phyloP scores from a whole-genome alignment of 202 grass and related monocot species.

The Eragrostis tef region DNA sequence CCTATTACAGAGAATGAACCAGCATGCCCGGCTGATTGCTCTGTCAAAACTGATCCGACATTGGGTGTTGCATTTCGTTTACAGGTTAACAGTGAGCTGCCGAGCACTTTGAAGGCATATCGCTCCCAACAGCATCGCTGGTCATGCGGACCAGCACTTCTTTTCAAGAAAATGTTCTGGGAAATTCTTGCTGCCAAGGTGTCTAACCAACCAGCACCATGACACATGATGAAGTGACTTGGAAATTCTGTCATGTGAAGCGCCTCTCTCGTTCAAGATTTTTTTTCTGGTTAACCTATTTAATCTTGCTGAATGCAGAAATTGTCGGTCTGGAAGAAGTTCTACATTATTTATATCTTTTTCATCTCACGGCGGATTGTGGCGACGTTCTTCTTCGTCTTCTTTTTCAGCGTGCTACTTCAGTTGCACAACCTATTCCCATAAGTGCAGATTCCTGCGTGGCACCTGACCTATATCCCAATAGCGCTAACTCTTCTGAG shows the following conservation, averaged over 20 bases:
- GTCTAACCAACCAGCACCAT: neutral
- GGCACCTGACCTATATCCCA: conserved; percentile 59
- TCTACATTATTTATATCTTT: conserved; percentile 72
- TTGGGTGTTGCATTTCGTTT: conserved; percentile 1
- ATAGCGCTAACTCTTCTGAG: conserved; percentile 55
- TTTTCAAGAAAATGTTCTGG: conserved; percentile 70
- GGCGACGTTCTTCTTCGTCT: conserved; percentile 58
- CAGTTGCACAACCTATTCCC: conserved; percentile 56
- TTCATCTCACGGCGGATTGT: conserved; percentile 61
- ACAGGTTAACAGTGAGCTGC: conserved; percentile 80
- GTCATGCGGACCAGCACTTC: conserved; percentile 77
- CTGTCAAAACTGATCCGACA: neutral
- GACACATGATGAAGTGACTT: neutral
- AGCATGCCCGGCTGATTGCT: too few relatives aligned
- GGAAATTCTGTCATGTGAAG: neutral
- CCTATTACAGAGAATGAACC: neutral
- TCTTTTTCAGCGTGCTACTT: conserved; percentile 68
- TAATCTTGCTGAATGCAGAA: conserved; percentile 37
- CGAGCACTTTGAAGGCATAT: conserved; percentile 70
- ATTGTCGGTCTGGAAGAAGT: conserved; percentile 62
- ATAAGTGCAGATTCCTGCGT: conserved; percentile 52
- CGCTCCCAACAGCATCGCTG: conserved; percentile 80
- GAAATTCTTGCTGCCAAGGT: conserved; percentile 67
- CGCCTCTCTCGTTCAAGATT: too few relatives aligned
- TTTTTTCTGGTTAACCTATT: too few relatives aligned